Conservation (phyloP, 2,329 filamentous ascomycete genomes). For the Neopestalotiopsis sp. region DNA sequence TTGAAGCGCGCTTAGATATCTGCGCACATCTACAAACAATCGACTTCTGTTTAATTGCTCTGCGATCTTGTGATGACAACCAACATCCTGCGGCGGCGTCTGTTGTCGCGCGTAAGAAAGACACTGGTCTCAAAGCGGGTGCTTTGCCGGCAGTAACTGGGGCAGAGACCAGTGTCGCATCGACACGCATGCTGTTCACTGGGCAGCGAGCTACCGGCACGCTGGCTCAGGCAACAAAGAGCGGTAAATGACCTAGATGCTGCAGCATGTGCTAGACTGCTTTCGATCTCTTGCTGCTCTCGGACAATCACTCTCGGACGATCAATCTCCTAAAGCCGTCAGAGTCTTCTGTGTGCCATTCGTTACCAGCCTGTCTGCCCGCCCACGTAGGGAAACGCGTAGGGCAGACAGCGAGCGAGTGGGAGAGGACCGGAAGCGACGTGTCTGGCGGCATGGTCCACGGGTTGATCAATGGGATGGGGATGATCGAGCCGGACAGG, state of each 20-base stretch:
- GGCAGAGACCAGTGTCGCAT: constrained; percentile 1
- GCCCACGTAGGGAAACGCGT: neutral
- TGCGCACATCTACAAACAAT: neutral
- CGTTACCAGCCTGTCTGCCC: no score
- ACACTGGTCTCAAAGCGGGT: neutral
- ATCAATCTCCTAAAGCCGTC: neutral
- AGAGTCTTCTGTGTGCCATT: neutral
- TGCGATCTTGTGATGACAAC: neutral
- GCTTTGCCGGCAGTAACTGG: neutral
- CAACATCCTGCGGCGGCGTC: neutral
- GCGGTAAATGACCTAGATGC: constrained; percentile 7
- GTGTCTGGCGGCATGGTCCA: neutral
- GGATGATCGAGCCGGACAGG: neutral
- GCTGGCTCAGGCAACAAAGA: neutral
- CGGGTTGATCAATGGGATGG: neutral
- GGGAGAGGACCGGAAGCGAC: neutral
- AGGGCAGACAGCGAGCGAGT: neutral
- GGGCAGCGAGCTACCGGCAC: constrained; percentile 4
- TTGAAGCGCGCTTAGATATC: neutral
- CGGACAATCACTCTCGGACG: neutral
- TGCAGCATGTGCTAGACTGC: constrained; percentile 8
- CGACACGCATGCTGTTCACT: neutral
- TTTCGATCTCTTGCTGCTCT: neutral
- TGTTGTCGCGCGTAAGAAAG: constrained; percentile 8
- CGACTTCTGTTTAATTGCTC: neutral